phyloP scores from a whole-genome alignment of 257 asterid species.

The Jaltomata sinuosa region DNA sequence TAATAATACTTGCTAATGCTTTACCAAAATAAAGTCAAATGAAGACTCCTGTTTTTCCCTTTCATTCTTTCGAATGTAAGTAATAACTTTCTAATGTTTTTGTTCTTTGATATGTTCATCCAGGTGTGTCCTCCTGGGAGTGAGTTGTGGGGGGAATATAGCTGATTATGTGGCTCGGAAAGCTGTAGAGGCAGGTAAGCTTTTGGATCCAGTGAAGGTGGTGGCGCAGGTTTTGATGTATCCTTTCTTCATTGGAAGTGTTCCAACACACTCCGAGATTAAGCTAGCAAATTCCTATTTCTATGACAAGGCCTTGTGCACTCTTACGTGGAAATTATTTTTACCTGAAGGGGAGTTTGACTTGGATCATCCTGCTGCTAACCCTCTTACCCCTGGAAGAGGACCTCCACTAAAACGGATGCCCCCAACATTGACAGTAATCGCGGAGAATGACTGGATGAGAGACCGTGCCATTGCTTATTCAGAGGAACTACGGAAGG shows the following conservation, averaged over 20 bases:
- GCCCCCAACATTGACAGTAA: constrained; percentile 84
- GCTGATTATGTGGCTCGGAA: constrained; percentile 73
- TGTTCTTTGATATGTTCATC: neutral
- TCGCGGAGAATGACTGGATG: constrained; percentile 94
- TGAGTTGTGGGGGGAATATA: constrained; percentile 89
- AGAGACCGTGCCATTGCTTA: constrained; percentile 86
- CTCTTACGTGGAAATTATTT: constrained; percentile 74
- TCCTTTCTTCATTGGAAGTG: constrained; percentile 84
- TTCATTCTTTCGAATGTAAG: neutral
- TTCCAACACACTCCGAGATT: constrained; percentile 80
- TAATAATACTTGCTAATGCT: neutral
- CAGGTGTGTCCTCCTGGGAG: constrained; percentile 99
- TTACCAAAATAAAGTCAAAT: neutral
- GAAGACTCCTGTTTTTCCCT: neutral
- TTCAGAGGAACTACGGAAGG: constrained; percentile 82
- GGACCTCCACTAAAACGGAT: constrained; percentile 66
- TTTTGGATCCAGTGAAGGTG: constrained; percentile 81
- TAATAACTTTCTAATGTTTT: neutral
- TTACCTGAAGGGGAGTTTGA: constrained; percentile 61
- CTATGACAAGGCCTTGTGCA: constrained; percentile 82
- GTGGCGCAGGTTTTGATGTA: constrained; percentile 94
- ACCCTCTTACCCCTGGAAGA: constrained; percentile 50
- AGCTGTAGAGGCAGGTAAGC: constrained; percentile 74
- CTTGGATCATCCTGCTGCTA: constrained; percentile 76
- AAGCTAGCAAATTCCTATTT: constrained; percentile 77